Evolutionary conservation across 2,329 filamentous ascomycete species (phyloP), one percentile per base, ranked within the genome.

Genomic region (Fusarium secorum): DNA sequence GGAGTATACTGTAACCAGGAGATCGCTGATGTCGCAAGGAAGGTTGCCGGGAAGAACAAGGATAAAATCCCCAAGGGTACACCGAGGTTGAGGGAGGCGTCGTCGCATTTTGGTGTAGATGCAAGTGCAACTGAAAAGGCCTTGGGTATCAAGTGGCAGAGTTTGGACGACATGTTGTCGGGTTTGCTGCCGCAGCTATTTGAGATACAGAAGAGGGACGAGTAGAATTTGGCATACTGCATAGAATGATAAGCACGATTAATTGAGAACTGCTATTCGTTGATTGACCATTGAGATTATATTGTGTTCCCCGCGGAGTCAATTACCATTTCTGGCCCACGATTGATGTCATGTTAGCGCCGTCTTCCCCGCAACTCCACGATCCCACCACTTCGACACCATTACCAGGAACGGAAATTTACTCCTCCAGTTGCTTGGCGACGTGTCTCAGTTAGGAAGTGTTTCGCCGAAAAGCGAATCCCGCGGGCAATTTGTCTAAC

Each of bases 1-100:
- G 60, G 60, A 10, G 26, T 63, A 3, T 63, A 63, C 7, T 63
- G 56, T 5, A 63, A 63, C 4, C 60, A 63, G 17, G 60, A 63
- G 18, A 52, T 63, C 11, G 60, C 60, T 1, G 60, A 63, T 33
- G 26, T 44, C 4, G 18, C 60, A 5, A 28, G 36, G 18, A 9
- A n/a, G 5, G 26, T 61, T 9, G 36, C 60, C 1, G 60, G 36
- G 2, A 63, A 63, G 36, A 13, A 63, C 0, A 63, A 26, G 18
- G 9, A 5, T 0, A 61, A 22, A 6, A 52, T 63, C 2, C 60
- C 56, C 4, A 5, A 10, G 7, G 60, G 60, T 0, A 26, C 14
- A 7, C 36, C 44, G 0, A 44, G 60, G 1, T 1, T 7, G 0
- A 38, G 44, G 11, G 56, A 63, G 15, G 60, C 56, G 4, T 22